phyloP scores from a whole-genome alignment of 176 grass and related monocot species.

The Phoenix dactylifera region DNA sequence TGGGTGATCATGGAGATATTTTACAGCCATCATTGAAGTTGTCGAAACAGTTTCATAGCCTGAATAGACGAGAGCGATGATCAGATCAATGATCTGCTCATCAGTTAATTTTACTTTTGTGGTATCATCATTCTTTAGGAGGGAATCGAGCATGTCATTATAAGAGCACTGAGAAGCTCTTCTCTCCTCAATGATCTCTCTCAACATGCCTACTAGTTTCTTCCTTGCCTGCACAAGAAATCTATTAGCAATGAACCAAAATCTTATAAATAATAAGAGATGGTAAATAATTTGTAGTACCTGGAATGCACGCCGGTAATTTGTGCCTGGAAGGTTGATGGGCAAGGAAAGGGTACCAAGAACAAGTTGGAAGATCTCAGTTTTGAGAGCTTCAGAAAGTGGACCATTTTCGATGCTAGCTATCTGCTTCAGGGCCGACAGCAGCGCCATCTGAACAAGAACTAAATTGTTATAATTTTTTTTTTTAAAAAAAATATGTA shows the following conservation, averaged over 20 bases:
- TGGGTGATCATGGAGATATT: constrained; percentile 75
- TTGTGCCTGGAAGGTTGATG: constrained; percentile 75
- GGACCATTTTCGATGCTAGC: constrained; percentile 75
- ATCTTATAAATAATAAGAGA: neutral
- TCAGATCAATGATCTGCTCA: constrained; percentile 83
- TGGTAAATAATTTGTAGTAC: constrained; percentile 6
- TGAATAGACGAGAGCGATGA: constrained; percentile 90
- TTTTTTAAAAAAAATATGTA: too few species aligned
- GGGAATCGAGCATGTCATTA: constrained; percentile 68
- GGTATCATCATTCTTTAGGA: constrained; percentile 36
- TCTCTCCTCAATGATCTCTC: constrained; percentile 49
- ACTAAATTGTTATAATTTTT: too few species aligned
- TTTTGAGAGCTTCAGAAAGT: constrained; percentile 70
- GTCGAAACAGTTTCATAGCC: constrained; percentile 95
- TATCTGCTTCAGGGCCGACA: constrained; percentile 79
- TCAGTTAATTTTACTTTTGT: constrained; percentile 54
- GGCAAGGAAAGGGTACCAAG: constrained; percentile 89
- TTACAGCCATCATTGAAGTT: constrained; percentile 93
- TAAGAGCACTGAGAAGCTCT: constrained; percentile 27
- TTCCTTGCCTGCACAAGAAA: constrained; percentile 58
- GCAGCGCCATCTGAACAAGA: constrained; percentile 71
- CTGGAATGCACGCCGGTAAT: constrained; percentile 67
- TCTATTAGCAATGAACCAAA: constrained; percentile 5
- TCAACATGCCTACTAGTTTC: constrained; percentile 74
- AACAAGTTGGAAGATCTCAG: constrained; percentile 77